A percentile compares a stretch with the other conserved stretches of the same genome.
phyloP scores from a whole-genome alignment of 768 basidiomycete genomes.

The Trametes elegans region DNA sequence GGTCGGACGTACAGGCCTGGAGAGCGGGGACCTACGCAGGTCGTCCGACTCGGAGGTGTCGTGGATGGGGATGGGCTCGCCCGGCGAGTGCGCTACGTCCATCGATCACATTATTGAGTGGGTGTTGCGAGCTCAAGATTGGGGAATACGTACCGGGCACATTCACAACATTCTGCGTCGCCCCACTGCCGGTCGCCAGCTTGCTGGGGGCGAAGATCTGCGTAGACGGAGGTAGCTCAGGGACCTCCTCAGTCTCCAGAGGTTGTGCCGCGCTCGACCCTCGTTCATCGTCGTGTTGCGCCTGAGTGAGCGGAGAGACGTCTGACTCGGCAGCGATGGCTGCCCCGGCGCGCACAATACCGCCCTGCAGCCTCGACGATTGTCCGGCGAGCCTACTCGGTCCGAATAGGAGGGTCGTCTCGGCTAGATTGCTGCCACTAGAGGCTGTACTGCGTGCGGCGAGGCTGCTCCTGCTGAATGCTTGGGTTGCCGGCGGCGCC shows the following conservation, averaged over 20 bases:
- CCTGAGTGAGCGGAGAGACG: slow-evolving; percentile 11
- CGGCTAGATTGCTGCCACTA: slow-evolving; percentile 38
- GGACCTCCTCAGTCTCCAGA: background rate
- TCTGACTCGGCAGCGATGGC: slow-evolving; percentile 11
- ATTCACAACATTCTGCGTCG: background rate
- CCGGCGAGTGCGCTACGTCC: background rate
- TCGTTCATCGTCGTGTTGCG: background rate
- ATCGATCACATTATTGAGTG: background rate
- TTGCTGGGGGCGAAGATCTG: slow-evolving; percentile 28
- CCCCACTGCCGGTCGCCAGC: background rate
- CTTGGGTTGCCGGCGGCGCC: slow-evolving; percentile 30
- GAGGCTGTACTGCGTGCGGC: slow-evolving; percentile 14
- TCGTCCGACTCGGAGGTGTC: slow-evolving; percentile 12
- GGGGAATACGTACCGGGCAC: background rate
- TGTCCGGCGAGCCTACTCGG: slow-evolving; percentile 18
- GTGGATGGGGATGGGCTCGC: slow-evolving; percentile 13
- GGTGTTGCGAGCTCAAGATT: background rate
- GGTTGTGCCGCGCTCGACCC: background rate
- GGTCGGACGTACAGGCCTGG: slow-evolving; percentile 8
- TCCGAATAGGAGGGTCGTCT: slow-evolving; percentile 30
- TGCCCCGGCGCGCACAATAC: slow-evolving; percentile 3
- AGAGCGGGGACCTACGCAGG: background rate
- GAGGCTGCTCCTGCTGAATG: slow-evolving; percentile 33
- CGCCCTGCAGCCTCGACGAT: background rate
- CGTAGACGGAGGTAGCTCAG: slow-evolving; percentile 17